These are phyloP conservation scores for Pyronema omphalodes DNA, from an alignment of 495 filamentous ascomycete genomes.

Conservation along the genomic window DNA sequence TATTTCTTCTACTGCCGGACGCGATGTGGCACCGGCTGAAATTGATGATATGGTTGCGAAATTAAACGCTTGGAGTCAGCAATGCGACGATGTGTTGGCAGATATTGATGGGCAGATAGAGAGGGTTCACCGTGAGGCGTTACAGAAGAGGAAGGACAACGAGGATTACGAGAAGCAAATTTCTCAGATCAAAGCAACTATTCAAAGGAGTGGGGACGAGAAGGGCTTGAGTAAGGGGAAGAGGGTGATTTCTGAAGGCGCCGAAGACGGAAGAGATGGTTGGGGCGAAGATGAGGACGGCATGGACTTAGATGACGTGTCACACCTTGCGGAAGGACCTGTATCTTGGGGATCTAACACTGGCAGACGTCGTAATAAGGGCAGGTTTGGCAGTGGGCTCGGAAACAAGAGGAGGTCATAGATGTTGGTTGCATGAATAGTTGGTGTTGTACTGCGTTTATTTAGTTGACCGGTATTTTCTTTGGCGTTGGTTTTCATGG, in stretches of 20 bases:
- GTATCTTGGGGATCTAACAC: conserved; percentile 13
- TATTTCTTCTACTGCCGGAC: conserved; percentile 63
- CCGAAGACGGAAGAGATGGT: conserved; percentile 27
- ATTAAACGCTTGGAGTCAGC: conserved; percentile 53
- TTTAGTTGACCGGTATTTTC: background rate
- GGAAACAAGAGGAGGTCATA: conserved; percentile 9
- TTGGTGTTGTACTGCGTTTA: background rate
- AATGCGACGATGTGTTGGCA: conserved; percentile 54
- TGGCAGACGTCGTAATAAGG: conserved; percentile 18
- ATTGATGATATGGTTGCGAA: conserved; percentile 46
- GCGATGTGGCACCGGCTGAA: conserved; percentile 57
- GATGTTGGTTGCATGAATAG: background rate
- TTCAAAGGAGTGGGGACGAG: conserved; percentile 22
- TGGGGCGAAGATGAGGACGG: conserved; percentile 34
- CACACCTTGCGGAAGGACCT: conserved; percentile 25
- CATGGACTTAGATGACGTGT: conserved; percentile 40
- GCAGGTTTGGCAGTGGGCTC: conserved; percentile 4
- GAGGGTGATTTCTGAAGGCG: conserved; percentile 31
- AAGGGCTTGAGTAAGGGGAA: conserved; percentile 27
- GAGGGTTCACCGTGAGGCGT: conserved; percentile 31
- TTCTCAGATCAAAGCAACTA: conserved; percentile 9
- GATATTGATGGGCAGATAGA: conserved; percentile 45
- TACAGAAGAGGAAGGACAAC: conserved; percentile 28
- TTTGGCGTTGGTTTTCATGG: background rate
- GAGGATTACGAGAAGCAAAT: conserved; percentile 16